Percentiles rank a stretch among this genome's conserved stretches.
Evolutionary conservation across 2,329 filamentous ascomycete genomes (phyloP).

Genomic region (Fusarium pseudograminearum): DNA sequence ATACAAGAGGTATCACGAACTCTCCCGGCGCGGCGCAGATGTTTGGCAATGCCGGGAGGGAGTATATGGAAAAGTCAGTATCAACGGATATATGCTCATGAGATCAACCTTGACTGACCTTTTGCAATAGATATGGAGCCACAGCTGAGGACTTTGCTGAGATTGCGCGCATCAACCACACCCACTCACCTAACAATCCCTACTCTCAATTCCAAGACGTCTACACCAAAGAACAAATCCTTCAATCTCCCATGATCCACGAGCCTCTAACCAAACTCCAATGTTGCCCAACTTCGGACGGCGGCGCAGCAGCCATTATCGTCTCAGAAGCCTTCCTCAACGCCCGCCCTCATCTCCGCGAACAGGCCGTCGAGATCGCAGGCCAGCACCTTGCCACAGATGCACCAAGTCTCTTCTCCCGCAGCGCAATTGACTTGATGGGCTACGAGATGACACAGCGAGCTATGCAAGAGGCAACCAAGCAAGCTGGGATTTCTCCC

Average conservation of each 20-base stretch:
- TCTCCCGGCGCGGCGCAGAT: constrained; percentile 90
- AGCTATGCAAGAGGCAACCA: constrained; percentile 77
- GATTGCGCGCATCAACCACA: constrained; percentile 92
- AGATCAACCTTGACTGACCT: constrained; percentile 35
- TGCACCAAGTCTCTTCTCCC: constrained; percentile 80
- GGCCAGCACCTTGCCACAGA: constrained; percentile 92
- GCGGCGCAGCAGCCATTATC: constrained; percentile 87
- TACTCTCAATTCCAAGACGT: constrained; percentile 98
- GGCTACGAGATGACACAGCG: constrained; percentile 86
- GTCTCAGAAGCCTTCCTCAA: constrained; percentile 92
- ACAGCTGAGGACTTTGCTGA: constrained; percentile 89
- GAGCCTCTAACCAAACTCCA: constrained; percentile 96
- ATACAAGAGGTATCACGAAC: constrained; percentile 83
- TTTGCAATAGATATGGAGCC: constrained; percentile 78
- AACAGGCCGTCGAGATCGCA: constrained; percentile 88
- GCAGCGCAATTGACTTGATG: constrained; percentile 86
- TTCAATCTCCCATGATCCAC: constrained; percentile 81
- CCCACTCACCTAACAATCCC: constrained; percentile 90
- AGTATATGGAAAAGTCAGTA: constrained; percentile 91
- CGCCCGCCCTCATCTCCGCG: constrained; percentile 81
- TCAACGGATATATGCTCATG: not conserved
- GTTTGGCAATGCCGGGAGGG: constrained; percentile 92
- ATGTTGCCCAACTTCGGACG: constrained; percentile 96
- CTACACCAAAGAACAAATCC: constrained; percentile 87
- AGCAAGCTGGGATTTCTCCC: constrained; percentile 74